Percentiles rank a stretch among this genome's conserved stretches.
These are phyloP conservation scores for Clathrospora elynae DNA, from an alignment of 2,329 filamentous ascomycete genomes.

Conservation along the genomic window DNA sequence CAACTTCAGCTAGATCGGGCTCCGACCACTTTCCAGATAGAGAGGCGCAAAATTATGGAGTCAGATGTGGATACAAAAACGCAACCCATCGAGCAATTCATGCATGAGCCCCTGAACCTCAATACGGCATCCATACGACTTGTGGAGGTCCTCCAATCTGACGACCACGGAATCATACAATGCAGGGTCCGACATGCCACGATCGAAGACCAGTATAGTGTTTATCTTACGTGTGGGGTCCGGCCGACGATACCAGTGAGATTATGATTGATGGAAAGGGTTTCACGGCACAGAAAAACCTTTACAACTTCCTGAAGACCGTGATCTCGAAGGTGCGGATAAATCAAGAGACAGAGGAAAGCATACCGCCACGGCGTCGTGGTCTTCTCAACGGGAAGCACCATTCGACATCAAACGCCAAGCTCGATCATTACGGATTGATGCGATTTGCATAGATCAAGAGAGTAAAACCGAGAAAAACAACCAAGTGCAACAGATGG, in stretches of 20 bases:
- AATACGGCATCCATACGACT: background rate
- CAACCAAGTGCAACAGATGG: slow-evolving; percentile 32
- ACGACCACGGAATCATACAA: background rate
- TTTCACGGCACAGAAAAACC: slow-evolving; percentile 9
- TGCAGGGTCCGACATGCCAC: background rate
- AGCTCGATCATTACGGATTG: slow-evolving; percentile 24
- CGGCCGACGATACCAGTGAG: background rate
- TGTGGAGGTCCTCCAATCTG: background rate
- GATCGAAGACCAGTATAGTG: background rate
- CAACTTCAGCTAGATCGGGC: no score
- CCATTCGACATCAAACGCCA: background rate
- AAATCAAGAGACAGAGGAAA: no score
- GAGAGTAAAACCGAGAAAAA: slow-evolving; percentile 21
- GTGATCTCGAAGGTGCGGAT: no score
- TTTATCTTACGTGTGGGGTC: background rate
- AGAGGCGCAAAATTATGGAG: background rate
- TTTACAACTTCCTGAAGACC: slow-evolving; percentile 4
- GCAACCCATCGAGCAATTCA: background rate
- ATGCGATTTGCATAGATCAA: slow-evolving; percentile 36
- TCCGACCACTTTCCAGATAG: no score
- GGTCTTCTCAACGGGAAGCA: background rate
- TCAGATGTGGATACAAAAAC: background rate
- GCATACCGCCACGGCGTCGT: no score
- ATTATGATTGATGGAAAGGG: slow-evolving; percentile 5
- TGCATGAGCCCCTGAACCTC: background rate